These are phyloP conservation scores for Calvatia gigantea DNA, from an alignment of 768 basidiomycete genomes.

Conservation along the genomic window DNA sequence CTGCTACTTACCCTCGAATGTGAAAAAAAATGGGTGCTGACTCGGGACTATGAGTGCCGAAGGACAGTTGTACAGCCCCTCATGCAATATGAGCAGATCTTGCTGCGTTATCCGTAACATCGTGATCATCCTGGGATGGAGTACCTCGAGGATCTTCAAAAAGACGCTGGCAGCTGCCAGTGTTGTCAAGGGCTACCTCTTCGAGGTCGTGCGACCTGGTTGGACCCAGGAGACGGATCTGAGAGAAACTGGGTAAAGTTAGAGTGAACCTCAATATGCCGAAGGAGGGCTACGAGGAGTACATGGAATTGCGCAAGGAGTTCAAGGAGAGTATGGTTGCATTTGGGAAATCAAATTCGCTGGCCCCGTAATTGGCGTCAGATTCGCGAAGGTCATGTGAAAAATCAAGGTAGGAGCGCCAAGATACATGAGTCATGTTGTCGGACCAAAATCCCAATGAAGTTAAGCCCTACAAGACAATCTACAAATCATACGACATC, in stretches of 20 bases:
- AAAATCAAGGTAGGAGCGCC: no score
- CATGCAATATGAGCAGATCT: slow-evolving; percentile 35
- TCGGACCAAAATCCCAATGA: slow-evolving; percentile 15
- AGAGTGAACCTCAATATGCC: slow-evolving; percentile 21
- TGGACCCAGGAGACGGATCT: slow-evolving; percentile 65
- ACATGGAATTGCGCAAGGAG: slow-evolving; percentile 30
- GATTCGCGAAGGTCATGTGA: no score
- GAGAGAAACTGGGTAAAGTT: slow-evolving; percentile 58
- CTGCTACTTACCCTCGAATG: slow-evolving; percentile 82
- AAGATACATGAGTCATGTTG: no score
- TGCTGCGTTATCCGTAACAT: slow-evolving; percentile 50
- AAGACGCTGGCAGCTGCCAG: slow-evolving; percentile 69
- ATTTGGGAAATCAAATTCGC: no score
- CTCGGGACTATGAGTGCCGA: slow-evolving; percentile 95
- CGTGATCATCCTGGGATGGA: slow-evolving; percentile 75
- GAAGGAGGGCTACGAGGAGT: slow-evolving; percentile 10
- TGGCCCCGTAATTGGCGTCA: no score
- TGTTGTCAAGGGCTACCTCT: slow-evolving; percentile 89
- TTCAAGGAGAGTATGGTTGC: slow-evolving; percentile 59
- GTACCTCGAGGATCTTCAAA: slow-evolving; percentile 81
- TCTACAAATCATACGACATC: no score
- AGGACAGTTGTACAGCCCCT: slow-evolving; percentile 90
- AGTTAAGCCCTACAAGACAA: no score
- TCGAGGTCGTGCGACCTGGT: slow-evolving; percentile 85
- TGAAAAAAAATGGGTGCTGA: slow-evolving; percentile 83